phyloP scores from a whole-genome alignment of 306 rosid species.

The Quercus berberidifolia region DNA sequence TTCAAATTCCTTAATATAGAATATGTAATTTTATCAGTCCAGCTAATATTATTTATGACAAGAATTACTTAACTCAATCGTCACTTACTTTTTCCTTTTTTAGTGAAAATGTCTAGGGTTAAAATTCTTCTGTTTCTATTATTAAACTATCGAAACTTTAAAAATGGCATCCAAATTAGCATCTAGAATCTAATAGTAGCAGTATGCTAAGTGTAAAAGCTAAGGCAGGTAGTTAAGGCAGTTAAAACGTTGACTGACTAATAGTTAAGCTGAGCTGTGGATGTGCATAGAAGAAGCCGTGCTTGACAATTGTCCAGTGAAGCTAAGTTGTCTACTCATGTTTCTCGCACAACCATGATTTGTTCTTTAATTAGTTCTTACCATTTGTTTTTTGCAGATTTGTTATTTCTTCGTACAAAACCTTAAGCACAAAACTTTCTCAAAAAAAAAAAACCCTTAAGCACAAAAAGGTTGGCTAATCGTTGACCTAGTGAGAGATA shows the following conservation, averaged over 20 bases:
- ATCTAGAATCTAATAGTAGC: background rate
- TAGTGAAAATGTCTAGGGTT: no score
- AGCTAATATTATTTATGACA: no score
- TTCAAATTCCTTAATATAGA: no score
- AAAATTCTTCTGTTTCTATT: no score
- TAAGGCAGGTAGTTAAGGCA: no score
- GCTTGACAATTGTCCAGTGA: background rate
- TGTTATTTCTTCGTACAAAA: background rate
- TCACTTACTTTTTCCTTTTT: no score
- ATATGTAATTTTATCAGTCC: no score
- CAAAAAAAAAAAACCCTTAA: no score
- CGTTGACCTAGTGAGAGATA: slow-evolving; percentile 9
- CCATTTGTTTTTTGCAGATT: background rate
- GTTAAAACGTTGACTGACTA: slow-evolving; percentile 1
- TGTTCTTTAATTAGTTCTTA: background rate
- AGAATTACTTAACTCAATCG: no score
- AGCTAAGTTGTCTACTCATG: slow-evolving; percentile 9
- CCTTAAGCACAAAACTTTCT: background rate
- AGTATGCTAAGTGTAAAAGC: background rate
- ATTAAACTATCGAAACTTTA: no score
- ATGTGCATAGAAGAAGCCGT: background rate
- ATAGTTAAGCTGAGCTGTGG: background rate
- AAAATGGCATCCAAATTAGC: background rate
- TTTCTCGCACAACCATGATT: slow-evolving; percentile 18
- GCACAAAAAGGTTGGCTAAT: background rate